phyloP scores from a whole-genome alignment of 2,329 filamentous ascomycete species.

The Trichoderma sp. region DNA sequence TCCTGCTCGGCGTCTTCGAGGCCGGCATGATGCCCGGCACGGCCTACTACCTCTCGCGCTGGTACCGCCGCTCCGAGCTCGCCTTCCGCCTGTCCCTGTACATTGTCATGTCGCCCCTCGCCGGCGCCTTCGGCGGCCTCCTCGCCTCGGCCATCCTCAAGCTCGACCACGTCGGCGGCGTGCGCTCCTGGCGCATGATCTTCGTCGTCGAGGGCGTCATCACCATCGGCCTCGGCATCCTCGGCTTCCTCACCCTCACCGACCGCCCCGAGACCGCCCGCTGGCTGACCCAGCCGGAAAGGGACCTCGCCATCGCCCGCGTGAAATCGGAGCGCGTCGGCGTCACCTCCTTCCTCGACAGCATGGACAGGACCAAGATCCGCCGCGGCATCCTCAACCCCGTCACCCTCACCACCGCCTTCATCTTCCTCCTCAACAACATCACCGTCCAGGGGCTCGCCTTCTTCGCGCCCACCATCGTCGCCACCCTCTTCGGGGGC shows the following conservation, averaged over 20 bases:
- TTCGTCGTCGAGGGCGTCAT: conserved; percentile 71
- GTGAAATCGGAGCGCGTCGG: conserved; percentile 69
- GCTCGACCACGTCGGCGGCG: conserved; percentile 58
- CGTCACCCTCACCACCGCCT: conserved; percentile 56
- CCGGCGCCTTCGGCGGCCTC: conserved; percentile 71
- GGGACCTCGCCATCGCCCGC: conserved; percentile 65
- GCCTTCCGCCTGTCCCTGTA: conserved; percentile 69
- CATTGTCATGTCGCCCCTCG: conserved; percentile 70
- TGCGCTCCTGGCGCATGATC: conserved; percentile 67
- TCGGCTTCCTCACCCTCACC: conserved; percentile 66
- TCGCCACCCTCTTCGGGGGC: conserved; percentile 66
- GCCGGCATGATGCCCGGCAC: conserved; percentile 75
- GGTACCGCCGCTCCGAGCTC: conserved; percentile 71
- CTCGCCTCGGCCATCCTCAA: conserved; percentile 66
- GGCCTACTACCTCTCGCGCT: conserved; percentile 71
- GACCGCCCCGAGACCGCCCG: conserved; percentile 68
- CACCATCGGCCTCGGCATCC: conserved; percentile 53
- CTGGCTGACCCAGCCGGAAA: conserved; percentile 68
- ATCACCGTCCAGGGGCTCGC: conserved; percentile 58
- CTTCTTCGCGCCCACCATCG: conserved; percentile 71
- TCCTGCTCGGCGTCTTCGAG: conserved; percentile 70
- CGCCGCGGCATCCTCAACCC: conserved; percentile 65
- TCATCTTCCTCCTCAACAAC: conserved; percentile 67
- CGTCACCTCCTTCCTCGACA: conserved; percentile 64
- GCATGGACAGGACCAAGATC: conserved; percentile 61